Evolutionary conservation across 129 eudicot genomes (phyloP).

Genomic region (Centrapalus pauciflorus): DNA sequence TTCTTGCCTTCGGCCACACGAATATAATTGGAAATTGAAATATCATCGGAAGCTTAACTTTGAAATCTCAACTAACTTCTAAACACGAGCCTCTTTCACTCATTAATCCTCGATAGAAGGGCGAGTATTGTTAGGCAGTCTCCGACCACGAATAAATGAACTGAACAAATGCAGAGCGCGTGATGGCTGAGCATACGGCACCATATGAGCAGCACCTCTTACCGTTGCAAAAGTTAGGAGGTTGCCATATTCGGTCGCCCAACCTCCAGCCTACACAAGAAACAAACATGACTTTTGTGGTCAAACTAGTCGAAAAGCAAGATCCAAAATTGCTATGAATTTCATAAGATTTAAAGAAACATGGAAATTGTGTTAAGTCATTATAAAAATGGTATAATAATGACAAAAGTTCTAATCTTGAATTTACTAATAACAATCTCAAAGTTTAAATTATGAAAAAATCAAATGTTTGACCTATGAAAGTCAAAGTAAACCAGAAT

Average conservation of each 20-base stretch:
- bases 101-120: conserved; percentile 49
- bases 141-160: conserved; percentile 60
- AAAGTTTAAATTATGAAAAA: background rate
- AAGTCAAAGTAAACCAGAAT: conserved; percentile 6
- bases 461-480: background rate
- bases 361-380: no score
- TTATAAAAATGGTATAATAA: background rate
- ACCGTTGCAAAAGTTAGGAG: conserved; percentile 86
- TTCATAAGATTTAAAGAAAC: no score
- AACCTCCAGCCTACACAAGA: conserved; percentile 79
- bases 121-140: conserved; percentile 74
- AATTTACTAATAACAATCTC: background rate
- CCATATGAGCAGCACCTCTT: conserved; percentile 99
- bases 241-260: conserved; percentile 85
- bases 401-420: background rate
- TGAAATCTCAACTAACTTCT: background rate
- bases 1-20: conserved; percentile 25
- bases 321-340: no score
- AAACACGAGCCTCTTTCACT: background rate
- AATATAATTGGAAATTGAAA: conserved; percentile 7
- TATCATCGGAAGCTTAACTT: background rate
- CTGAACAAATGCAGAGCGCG: conserved; percentile 91
- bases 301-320: background rate
- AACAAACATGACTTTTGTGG: background rate
- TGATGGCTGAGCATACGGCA: conserved; percentile 91